Conservation (phyloP, 257 asterid species). For the Solanum piurae region DNA sequence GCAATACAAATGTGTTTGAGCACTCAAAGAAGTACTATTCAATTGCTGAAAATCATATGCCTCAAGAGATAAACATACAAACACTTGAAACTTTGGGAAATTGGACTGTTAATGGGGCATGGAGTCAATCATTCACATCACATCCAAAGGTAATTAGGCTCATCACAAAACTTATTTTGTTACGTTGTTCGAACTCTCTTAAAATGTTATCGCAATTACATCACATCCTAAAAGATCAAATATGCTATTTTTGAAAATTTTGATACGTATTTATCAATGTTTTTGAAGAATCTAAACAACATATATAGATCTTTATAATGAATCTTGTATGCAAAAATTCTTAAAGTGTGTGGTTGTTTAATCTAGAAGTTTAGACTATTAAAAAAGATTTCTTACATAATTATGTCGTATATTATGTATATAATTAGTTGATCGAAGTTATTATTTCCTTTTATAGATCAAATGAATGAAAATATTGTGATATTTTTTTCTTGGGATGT, state of each 20-base stretch:
- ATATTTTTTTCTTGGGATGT: not conserved
- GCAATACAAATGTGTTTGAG: constrained; percentile 44
- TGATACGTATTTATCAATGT: rapidly evolving
- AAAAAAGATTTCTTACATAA: not conserved
- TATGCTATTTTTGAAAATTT: not conserved
- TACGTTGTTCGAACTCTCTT: not conserved
- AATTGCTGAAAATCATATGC: constrained; percentile 43
- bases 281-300: not conserved
- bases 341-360: not conserved
- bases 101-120: constrained; percentile 42
- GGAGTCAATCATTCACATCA: constrained; percentile 56
- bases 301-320: not conserved
- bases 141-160: constrained; percentile 50
- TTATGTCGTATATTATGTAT: not conserved
- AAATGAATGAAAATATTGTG: not conserved
- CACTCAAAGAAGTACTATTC: constrained; percentile 52
- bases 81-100: constrained; percentile 34
- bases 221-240: not conserved
- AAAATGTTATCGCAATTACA: not conserved
- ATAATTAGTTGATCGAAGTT: not conserved
- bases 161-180: not conserved
- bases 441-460: not conserved
- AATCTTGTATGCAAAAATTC: not conserved
- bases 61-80: constrained; percentile 42
- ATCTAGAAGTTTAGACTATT: not conserved